A percentile compares a stretch with the other conserved stretches of the same genome.
phyloP scores from a whole-genome alignment of 2,329 filamentous ascomycete genomes.

The Hymenoscyphus occultus region DNA sequence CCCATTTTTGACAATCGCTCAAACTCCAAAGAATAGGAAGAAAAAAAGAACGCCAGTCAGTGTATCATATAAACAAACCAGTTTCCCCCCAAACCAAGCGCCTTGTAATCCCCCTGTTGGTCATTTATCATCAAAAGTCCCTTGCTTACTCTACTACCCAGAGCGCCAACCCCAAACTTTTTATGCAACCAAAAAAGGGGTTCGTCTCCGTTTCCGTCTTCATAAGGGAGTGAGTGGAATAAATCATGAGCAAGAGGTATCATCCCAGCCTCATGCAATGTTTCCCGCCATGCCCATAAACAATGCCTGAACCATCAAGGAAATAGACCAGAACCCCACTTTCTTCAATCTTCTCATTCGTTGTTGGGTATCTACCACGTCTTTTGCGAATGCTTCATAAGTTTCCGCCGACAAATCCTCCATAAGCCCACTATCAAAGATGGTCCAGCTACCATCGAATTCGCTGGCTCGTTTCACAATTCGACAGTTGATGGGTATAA shows the following conservation, averaged over 20 bases:
- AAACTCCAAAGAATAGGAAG: no score
- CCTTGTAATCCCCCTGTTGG: background rate
- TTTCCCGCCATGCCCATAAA: conserved; percentile 95
- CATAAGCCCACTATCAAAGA: conserved; percentile 91
- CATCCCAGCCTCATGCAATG: conserved; percentile 45
- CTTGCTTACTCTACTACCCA: background rate
- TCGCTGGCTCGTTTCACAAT: conserved; percentile 86
- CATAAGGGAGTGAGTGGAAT: conserved; percentile 10
- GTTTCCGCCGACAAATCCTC: conserved; percentile 91
- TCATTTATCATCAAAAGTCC: background rate
- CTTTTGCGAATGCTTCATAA: conserved; percentile 88
- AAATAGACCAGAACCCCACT: conserved; percentile 93
- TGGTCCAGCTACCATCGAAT: conserved; percentile 93
- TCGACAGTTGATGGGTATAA: conserved; percentile 91
- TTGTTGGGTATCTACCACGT: conserved; percentile 86
- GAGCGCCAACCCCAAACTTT: background rate
- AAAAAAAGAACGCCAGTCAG: no score
- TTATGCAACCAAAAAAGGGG: conserved; percentile 1
- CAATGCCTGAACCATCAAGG: conserved; percentile 86
- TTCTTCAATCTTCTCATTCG: conserved; percentile 87
- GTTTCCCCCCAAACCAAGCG: no score
- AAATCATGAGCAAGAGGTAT: conserved; percentile 15
- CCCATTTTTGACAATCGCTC: no score
- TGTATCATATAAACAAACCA: no score
- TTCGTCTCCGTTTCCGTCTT: background rate